Evolutionary conservation across 2,329 filamentous ascomycete genomes (phyloP), one percentile per base, ranked within the genome.

Genomic region (Cytospora leucostoma): DNA sequence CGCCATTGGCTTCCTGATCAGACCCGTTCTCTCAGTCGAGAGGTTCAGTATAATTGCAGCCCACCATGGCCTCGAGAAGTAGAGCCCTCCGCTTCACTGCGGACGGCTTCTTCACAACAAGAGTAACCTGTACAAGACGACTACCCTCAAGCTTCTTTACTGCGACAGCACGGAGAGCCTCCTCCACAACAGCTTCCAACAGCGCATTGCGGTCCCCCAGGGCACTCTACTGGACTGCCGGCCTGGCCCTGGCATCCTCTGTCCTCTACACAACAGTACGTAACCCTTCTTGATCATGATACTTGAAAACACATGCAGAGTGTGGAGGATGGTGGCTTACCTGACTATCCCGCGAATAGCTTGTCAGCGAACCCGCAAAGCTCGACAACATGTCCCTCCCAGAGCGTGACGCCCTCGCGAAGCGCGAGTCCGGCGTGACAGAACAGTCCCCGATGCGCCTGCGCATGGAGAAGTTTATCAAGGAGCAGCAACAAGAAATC

Each of bases 391-490:
- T 90, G 35, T 85, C 89, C 49, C 91, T 97, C 69, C 93, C 92
- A 70, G 91, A 97, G 73, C 87, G 91, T 71, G 95, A 98, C 76
- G 87, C 86, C 67, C 83, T 92, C 66, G 84, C 86, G 69, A 97
- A 95, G 78, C 88, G 90, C 66, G 90, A 95, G 75, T 84, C 86
- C 62, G 86, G 87, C 67, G 84, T 98, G 56, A 89, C 83, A 55
- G 84, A 88, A 63, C 82, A 88, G 70, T 97, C 94, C 15, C 93
- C 95, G 2, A 98, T 99, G 94, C 93, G 95, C 61, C 84, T 99
- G 63, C 92, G 94, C 67, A 98, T 99, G 95, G 95, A 99, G 78
- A 87, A 91, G 71, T 91, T 98, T 74, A 96, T 98, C 77, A 95
- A 95, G 76, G 86, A 93, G 70, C 92, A 98, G 71, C 95, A 99